These are phyloP conservation scores for Thalassia testudinum DNA, from an alignment of 116 monocot species.

Conservation along the genomic window DNA sequence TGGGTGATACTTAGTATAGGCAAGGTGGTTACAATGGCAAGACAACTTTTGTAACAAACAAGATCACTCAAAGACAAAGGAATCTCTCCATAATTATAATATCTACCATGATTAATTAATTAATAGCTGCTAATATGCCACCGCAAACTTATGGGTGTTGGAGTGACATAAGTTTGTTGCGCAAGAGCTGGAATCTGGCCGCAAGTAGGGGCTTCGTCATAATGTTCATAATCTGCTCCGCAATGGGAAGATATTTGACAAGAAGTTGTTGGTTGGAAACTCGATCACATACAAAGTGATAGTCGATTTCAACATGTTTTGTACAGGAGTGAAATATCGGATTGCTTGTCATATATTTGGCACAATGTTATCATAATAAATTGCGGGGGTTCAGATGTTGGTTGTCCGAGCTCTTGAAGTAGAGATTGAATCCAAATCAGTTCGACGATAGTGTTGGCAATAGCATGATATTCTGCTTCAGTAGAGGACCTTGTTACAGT, in stretches of 20 bases:
- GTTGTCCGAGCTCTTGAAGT: background rate
- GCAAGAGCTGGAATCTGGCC: background rate
- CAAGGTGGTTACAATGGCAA: too few relatives aligned
- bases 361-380: slow-evolving; percentile 1
- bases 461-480: background rate
- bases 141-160: too few relatives aligned
- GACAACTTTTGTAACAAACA: too few relatives aligned
- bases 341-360: background rate
- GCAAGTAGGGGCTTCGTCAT: background rate
- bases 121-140: too few relatives aligned
- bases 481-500: background rate
- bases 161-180: background rate
- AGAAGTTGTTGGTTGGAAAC: background rate
- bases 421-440: background rate
- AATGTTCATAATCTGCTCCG: background rate
- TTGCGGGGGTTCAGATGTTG: background rate
- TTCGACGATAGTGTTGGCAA: background rate
- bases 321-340: background rate
- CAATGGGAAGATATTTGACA: background rate
- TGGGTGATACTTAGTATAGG: too few relatives aligned
- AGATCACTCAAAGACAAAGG: too few relatives aligned
- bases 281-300: slow-evolving; percentile 1
- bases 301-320: slow-evolving; percentile 3
- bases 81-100: too few relatives aligned
- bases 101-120: too few relatives aligned